phyloP scores from a whole-genome alignment of 2,329 filamentous ascomycete genomes.

The Penicillium sp. region DNA sequence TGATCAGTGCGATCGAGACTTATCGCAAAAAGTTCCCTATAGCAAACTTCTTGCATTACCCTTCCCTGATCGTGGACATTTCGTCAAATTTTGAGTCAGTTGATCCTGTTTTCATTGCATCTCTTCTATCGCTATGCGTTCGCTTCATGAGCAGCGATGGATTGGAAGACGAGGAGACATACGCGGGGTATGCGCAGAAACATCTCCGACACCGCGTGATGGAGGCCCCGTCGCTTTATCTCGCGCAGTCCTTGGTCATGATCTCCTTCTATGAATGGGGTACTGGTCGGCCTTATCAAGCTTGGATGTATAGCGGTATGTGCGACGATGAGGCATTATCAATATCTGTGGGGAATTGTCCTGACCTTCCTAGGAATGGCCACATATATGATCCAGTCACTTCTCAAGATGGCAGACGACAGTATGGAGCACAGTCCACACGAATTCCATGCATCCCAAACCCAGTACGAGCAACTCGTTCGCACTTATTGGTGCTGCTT shows the following conservation, averaged over 20 bases:
- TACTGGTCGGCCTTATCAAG: constrained; percentile 40
- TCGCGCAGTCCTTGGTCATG: constrained; percentile 44
- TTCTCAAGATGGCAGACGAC: constrained; percentile 43
- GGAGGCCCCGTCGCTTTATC: constrained; percentile 39
- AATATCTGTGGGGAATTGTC: neutral
- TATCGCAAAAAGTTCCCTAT: constrained; percentile 45
- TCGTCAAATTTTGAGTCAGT: constrained; percentile 36
- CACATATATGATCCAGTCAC: constrained; percentile 45
- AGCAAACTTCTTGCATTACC: constrained; percentile 44
- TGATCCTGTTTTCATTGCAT: constrained; percentile 41
- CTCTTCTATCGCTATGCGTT: constrained; percentile 40
- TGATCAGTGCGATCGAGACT: constrained; percentile 41
- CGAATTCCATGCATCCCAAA: constrained; percentile 38
- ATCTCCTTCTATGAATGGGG: constrained; percentile 45
- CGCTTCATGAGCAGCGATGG: constrained; percentile 36
- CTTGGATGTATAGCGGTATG: constrained; percentile 46
- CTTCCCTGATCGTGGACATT: constrained; percentile 40
- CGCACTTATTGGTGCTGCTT: constrained; percentile 46
- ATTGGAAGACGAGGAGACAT: constrained; percentile 34
- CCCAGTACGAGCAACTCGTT: constrained; percentile 43
- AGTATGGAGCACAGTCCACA: constrained; percentile 43
- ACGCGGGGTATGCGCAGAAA: constrained; percentile 39
- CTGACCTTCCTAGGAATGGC: constrained; percentile 39
- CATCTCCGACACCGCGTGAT: constrained; percentile 38
- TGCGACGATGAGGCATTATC: neutral